A percentile compares a stretch with the other conserved stretches of the same genome.
Evolutionary conservation across 345 rosid species (phyloP).

Genomic region (Psidium guajava): DNA sequence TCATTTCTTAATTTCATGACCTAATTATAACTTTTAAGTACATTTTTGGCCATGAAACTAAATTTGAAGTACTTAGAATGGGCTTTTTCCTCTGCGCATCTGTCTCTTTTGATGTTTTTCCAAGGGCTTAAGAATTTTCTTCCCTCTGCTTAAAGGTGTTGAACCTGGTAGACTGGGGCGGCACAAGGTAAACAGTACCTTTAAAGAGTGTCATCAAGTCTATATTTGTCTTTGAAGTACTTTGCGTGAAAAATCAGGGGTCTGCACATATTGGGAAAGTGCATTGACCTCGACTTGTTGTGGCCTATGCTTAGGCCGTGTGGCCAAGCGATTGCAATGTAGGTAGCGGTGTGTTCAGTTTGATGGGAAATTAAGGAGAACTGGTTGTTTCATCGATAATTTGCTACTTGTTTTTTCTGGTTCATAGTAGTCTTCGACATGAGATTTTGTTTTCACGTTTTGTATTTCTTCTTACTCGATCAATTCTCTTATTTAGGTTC

Average conservation of each 20-base stretch:
- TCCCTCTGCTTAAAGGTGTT: neutral
- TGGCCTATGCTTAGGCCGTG: neutral
- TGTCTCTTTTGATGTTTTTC: neutral
- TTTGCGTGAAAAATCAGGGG: neutral
- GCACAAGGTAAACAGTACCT: neutral
- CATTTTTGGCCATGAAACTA: neutral
- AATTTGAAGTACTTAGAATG: neutral
- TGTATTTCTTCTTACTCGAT: neutral
- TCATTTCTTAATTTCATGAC: neutral
- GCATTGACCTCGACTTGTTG: neutral
- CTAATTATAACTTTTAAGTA: neutral
- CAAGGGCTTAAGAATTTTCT: neutral
- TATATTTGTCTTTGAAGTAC: neutral
- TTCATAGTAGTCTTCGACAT: neutral
- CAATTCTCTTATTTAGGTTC: conserved; percentile 18
- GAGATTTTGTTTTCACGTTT: neutral
- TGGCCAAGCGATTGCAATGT: neutral
- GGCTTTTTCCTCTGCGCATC: neutral
- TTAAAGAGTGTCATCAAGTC: neutral
- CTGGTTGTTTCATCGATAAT: neutral
- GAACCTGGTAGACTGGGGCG: neutral
- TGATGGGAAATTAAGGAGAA: neutral
- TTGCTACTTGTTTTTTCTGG: neutral
- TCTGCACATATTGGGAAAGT: neutral
- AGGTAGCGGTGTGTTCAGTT: neutral